A percentile compares a stretch with the other conserved stretches of the same genome.
Conservation (phyloP, 352 stramenopile species). For the Globisporangium paroecandrum region DNA sequence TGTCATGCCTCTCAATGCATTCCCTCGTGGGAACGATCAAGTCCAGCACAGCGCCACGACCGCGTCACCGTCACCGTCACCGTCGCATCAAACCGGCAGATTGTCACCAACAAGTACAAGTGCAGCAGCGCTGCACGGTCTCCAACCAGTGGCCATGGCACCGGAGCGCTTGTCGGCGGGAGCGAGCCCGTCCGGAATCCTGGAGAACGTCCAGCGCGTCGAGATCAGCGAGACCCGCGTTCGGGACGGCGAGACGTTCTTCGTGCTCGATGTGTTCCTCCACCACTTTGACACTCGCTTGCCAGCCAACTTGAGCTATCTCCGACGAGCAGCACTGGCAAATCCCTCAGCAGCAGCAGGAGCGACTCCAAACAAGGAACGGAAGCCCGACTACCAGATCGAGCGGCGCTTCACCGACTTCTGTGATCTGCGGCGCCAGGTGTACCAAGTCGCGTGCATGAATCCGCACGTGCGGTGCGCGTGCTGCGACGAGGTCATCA, state of each 20-base stretch:
- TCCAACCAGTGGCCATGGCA: neutral
- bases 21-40: no score
- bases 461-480: slow-evolving; percentile 45
- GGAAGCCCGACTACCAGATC: slow-evolving; percentile 40
- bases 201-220: slow-evolving; percentile 9
- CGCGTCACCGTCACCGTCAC: no score
- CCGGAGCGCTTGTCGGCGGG: neutral
- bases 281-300: slow-evolving; percentile 10
- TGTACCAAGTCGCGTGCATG: slow-evolving; percentile 42
- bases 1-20: no score
- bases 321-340: neutral
- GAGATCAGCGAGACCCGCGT: slow-evolving; percentile 15
- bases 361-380: neutral
- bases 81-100: no score
- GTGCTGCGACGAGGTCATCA: slow-evolving; percentile 55
- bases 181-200: neutral
- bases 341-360: neutral
- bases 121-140: neutral
- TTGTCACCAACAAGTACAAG: no score
- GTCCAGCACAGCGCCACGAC: no score
- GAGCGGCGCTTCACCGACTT: slow-evolving; percentile 69
- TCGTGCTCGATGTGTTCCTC: slow-evolving; percentile 10
- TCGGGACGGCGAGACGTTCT: slow-evolving; percentile 14
- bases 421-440: slow-evolving; percentile 37
- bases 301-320: neutral